Conservation (phyloP, 2,329 filamentous ascomycete species). For the Zymoseptoria pseudotritici region DNA sequence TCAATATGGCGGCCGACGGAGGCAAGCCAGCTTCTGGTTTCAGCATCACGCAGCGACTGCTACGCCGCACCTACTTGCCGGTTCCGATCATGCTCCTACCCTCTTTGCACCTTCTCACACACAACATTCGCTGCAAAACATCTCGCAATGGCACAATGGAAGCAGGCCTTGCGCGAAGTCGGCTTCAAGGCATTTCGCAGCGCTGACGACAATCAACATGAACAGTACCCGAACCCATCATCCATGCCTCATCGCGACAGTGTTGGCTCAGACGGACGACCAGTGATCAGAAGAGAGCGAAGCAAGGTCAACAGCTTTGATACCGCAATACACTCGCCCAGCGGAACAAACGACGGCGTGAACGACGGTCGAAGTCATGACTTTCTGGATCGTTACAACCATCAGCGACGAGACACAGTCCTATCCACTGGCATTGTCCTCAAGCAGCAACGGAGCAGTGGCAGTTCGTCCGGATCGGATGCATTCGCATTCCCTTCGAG, state of each 20-base stretch:
- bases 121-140: neutral
- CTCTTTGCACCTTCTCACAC: neutral
- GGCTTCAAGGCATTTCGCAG: constrained; percentile 18
- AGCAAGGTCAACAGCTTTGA: constrained; percentile 19
- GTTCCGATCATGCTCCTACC: neutral
- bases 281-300: constrained; percentile 5
- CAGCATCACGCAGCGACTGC: neutral
- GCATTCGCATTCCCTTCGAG: constrained; percentile 14
- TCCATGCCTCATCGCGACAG: neutral
- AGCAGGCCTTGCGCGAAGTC: constrained; percentile 7
- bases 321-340: constrained; percentile 16
- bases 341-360: neutral
- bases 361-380: constrained; percentile 21
- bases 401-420: constrained; percentile 5
- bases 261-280: neutral
- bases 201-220: constrained; percentile 14
- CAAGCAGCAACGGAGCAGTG: constrained; percentile 7
- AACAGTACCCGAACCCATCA: constrained; percentile 22
- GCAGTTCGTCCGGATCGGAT: constrained; percentile 10
- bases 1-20: neutral
- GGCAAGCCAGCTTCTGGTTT: neutral
- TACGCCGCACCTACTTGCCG: neutral
- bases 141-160: neutral
- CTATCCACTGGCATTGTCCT: constrained; percentile 6
- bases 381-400: constrained; percentile 18